A percentile compares a stretch with the other conserved stretches of the same genome.
Evolutionary conservation across 306 rosid species (phyloP).

Genomic region (Phaseolus lunatus): DNA sequence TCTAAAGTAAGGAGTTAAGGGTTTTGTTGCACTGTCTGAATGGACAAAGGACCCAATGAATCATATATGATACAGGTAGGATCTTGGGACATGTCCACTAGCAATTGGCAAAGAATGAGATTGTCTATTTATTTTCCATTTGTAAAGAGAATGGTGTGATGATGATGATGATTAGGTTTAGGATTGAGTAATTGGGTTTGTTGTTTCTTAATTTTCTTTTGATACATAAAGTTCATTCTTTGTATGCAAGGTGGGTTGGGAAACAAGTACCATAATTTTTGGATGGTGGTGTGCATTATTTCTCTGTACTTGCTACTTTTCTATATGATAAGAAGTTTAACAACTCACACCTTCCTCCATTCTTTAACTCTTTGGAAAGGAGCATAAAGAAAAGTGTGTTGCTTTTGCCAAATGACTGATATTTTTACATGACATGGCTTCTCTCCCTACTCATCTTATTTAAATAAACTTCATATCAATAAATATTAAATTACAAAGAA

Average conservation of each 20-base stretch:
- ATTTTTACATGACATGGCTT: background rate
- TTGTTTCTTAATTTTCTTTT: conserved; percentile 19
- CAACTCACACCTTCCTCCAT: conserved; percentile 41
- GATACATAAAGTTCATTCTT: conserved; percentile 10
- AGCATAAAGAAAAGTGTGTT: conserved; percentile 32
- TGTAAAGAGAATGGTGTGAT: conserved; percentile 45
- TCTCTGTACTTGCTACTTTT: conserved; percentile 37
- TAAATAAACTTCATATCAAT: background rate
- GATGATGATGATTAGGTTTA: conserved; percentile 45
- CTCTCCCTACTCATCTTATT: background rate
- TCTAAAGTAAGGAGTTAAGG: conserved; percentile 33
- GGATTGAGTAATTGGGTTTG: conserved; percentile 11
- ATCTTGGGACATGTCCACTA: conserved; percentile 35
- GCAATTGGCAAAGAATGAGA: conserved; percentile 9
- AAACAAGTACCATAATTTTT: conserved; percentile 13
- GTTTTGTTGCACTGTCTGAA: conserved; percentile 45
- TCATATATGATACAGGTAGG: conserved; percentile 36
- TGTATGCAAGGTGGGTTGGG: conserved; percentile 41
- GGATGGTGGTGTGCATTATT: conserved; percentile 53
- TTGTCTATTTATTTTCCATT: conserved; percentile 33
- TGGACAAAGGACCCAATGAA: conserved; percentile 45
- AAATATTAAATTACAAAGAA: too few species aligned
- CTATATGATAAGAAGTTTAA: conserved; percentile 40
- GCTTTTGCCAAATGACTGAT: conserved; percentile 24
- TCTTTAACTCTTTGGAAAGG: conserved; percentile 4